Evolutionary conservation across 306 rosid genomes (phyloP).

Genomic region (Quercus ilex): DNA sequence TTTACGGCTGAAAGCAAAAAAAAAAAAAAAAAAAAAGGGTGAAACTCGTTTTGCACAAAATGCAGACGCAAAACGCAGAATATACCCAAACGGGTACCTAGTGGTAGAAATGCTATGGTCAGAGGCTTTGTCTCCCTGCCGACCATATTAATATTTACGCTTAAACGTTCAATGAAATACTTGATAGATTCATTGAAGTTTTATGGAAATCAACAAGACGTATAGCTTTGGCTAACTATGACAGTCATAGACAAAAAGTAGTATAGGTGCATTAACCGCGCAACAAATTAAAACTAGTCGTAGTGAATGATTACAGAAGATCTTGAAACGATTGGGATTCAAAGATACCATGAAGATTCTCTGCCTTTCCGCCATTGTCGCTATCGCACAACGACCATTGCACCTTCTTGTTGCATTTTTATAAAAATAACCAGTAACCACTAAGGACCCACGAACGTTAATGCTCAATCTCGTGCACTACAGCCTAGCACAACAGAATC

Average conservation of each 20-base stretch:
- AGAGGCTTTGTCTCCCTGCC: neutral
- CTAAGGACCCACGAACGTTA: neutral
- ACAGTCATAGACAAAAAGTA: neutral
- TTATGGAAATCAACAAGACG: neutral
- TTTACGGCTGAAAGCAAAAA: too few relatives aligned
- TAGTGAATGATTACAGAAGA: neutral
- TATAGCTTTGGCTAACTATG: neutral
- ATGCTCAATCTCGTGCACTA: constrained; percentile 6
- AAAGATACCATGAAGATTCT: neutral
- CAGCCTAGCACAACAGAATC: constrained; percentile 23
- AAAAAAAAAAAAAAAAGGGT: too few relatives aligned
- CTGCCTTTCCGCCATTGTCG: neutral
- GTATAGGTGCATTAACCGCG: too few relatives aligned
- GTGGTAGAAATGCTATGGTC: neutral
- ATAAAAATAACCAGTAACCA: neutral
- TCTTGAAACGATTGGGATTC: neutral
- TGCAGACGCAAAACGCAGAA: too few relatives aligned
- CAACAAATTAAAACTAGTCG: neutral
- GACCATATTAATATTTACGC: neutral
- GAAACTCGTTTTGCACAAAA: too few relatives aligned
- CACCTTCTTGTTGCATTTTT: neutral
- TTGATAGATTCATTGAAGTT: neutral
- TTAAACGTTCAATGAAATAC: neutral
- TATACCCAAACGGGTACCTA: neutral
- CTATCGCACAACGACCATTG: neutral